Percentiles rank a stretch among this genome's conserved stretches.
Conservation (phyloP, 2,329 filamentous ascomycete genomes). For the Periconia sp. region DNA sequence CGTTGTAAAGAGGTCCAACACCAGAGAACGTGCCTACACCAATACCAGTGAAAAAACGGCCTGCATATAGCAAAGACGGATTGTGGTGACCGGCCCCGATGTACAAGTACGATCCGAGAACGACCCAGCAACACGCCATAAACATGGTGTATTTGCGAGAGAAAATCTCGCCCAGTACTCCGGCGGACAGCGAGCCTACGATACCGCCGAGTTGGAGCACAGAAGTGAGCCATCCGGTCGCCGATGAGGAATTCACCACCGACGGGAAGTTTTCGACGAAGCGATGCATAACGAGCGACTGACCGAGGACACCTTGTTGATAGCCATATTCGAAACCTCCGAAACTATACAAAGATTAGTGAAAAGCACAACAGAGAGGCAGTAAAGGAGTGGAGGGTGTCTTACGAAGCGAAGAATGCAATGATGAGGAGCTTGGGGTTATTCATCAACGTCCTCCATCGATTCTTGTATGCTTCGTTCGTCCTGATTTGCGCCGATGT, state of each 20-base stretch:
- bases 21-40: slow-evolving; percentile 54
- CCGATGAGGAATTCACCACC: slow-evolving; percentile 49
- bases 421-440: slow-evolving; percentile 34
- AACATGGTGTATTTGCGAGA: slow-evolving; percentile 58
- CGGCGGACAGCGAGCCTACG: slow-evolving; percentile 52
- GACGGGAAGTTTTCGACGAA: slow-evolving; percentile 55
- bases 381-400: neutral
- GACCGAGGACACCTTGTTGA: slow-evolving; percentile 58
- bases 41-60: slow-evolving; percentile 53
- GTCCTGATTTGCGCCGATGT: slow-evolving; percentile 26
- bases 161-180: slow-evolving; percentile 53
- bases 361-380: neutral
- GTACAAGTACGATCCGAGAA: slow-evolving; percentile 46
- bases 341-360: slow-evolving; percentile 37
- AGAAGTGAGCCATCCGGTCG: slow-evolving; percentile 56
- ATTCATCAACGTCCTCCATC: slow-evolving; percentile 26
- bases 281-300: slow-evolving; percentile 56
- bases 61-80: slow-evolving; percentile 50
- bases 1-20: slow-evolving; percentile 49
- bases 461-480: slow-evolving; percentile 28
- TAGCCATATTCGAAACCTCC: slow-evolving; percentile 58
- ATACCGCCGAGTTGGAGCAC: slow-evolving; percentile 55
- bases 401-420: slow-evolving; percentile 35
- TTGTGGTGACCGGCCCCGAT: slow-evolving; percentile 46
- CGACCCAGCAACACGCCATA: slow-evolving; percentile 49